phyloP scores from a whole-genome alignment of 805 yeast species.

The Kuraishia piskuri region DNA sequence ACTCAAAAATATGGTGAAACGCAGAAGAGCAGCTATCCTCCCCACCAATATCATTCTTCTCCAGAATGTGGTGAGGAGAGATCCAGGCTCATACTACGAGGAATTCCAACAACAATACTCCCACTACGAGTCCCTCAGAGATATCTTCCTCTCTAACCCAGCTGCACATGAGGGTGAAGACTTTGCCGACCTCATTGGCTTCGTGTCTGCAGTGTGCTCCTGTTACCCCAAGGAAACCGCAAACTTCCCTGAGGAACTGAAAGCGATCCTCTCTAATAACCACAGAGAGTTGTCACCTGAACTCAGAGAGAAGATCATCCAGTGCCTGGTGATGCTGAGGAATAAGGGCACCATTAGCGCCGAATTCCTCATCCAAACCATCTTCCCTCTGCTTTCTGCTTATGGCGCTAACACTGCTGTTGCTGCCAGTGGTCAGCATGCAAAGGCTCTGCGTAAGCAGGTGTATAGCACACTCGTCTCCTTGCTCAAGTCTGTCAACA shows the following conservation, averaged over 20 bases:
- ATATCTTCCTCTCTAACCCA: constrained; percentile 73
- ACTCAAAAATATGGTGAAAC: constrained; percentile 60
- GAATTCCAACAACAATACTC: constrained; percentile 90
- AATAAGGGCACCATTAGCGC: constrained; percentile 75
- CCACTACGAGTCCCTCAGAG: constrained; percentile 87
- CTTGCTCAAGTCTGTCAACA: constrained; percentile 72
- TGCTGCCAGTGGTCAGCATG: constrained; percentile 47
- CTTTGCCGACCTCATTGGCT: constrained; percentile 79
- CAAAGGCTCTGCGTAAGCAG: constrained; percentile 75
- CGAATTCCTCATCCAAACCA: constrained; percentile 73
- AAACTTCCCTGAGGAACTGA: constrained; percentile 75
- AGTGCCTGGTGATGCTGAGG: constrained; percentile 81
- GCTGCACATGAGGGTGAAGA: constrained; percentile 50
- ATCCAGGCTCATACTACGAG: constrained; percentile 89
- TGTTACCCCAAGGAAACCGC: constrained; percentile 88
- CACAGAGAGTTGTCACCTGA: constrained; percentile 80
- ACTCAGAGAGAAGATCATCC: constrained; percentile 84
- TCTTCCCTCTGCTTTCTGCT: constrained; percentile 76
- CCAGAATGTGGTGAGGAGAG: constrained; percentile 89
- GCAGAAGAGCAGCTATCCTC: constrained; percentile 84
- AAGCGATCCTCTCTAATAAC: constrained; percentile 56
- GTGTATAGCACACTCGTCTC: constrained; percentile 74
- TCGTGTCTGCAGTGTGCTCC: constrained; percentile 83
- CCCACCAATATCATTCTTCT: constrained; percentile 88
- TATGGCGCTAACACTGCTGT: constrained; percentile 45